Base-by-base conservation (phyloP, 495 filamentous ascomycete genomes). In the Thermochaetoides thermophila region DNA sequence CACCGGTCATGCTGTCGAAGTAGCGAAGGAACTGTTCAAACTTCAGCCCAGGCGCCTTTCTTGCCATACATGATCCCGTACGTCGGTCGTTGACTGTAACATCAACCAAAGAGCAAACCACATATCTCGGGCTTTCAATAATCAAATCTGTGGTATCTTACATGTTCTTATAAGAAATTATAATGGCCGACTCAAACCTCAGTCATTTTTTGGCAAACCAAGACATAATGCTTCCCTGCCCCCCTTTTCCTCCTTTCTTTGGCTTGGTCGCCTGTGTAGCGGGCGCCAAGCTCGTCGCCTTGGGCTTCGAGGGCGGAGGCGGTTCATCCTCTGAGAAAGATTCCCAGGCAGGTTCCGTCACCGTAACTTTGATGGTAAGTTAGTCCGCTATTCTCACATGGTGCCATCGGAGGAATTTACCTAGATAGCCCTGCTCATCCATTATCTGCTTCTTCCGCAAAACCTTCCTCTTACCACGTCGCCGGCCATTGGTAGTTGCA, bases 371-470 rank as follows among this genome's bases (percentile, higher is more conserved):
- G 16, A 2, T 13, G 18, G 22, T 31, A 19, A 19, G 39, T 45
- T 36, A 39, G 45, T 43, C 7, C 42, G 14, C 23, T 16, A 27
- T 28, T 24, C 9, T 17, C 3, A 17, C 9, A n/a, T 9, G 6
- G 13, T 12, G 16, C 7, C 10, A 31, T 16, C 3, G 1, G 11
- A 13, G 0, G 20, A 29, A 63, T 74, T 42, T 65, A 87, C 84
- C 83, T 10, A 97, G 62, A 52, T 93, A 97, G 24, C 89, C 87
- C 39, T 96, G 82, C 26, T 86, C 83, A 49, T 97, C 91, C 63
- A 85, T 82, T 31, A 78, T 63, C 26, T 77, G 85, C 63, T 78
- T 80, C 67, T 89, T 96, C 59, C 81, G 85, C 68, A 78, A 84
- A 7, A 96, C 68, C 46, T 77, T 76, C 37, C 89, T 72, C 55